Evolutionary conservation across 2,329 filamentous ascomycete genomes (phyloP), one percentile per base, ranked within the genome.

Genomic region (Monosporascus sp.): DNA sequence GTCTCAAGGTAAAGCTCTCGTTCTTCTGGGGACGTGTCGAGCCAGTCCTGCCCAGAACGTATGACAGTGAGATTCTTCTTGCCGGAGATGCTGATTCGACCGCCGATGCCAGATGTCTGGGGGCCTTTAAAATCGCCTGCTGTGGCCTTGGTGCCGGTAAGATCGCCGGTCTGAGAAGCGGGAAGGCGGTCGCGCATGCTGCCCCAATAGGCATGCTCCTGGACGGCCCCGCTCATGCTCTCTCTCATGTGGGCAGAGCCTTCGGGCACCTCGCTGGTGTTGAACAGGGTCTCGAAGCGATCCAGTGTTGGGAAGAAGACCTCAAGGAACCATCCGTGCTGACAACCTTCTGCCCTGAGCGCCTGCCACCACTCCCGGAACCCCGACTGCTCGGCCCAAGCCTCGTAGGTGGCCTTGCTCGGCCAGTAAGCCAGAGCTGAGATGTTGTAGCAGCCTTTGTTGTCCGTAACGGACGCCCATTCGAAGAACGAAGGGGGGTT

Each of bases 31-130:
- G 61, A 53, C 2, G 73, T 74, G 24, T 61, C 65, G 0, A 67
- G 70, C 74, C 73, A 77, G 54, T 77, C 74, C 55, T 77, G 75
- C 0, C 73, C 74, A 1, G 74, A 76, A 26, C 73, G 70, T 38
- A 77, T 76, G 17, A 77, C 63, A 35, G 68, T 65, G 5, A 77
- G 63, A 53, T 77, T 77, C 52, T 65, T 62, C 55, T 64, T 69
- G 1, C 73, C 71, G 0, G 63, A 53, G 3, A 78, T 63, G 19
- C 60, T 62, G 8, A 72, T 57, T 1, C 49, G 17, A 37, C 44
- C 17, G 50, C 40, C 8, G 11, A 31, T 5, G 3, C 8, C 27
- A 11, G 27, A 11, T 31, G 3, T 31, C 9, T 5, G 27, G 5
- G 9, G 4, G 9, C 9, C 27, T 31, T 11, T 31, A 3, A 31